Base-by-base conservation (phyloP, 1,139 yeast species). In the Meyerozyma carpophila region DNA sequence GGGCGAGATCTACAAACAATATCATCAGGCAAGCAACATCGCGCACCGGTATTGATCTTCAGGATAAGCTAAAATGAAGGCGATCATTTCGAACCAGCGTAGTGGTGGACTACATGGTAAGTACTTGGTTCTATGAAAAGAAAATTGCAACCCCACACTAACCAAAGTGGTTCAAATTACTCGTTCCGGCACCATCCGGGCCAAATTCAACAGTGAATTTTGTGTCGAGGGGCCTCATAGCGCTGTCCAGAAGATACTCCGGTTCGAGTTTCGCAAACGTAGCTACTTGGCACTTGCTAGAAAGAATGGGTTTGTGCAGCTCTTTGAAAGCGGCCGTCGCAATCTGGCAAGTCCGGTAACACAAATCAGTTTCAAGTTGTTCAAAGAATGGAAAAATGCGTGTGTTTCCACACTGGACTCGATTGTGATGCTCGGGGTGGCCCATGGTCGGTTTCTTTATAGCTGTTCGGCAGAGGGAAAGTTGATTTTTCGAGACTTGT, bases 391-490 rank as follows among this genome's bases (percentile, higher is more conserved):
- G 70, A 62, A 57, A 47, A 63, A 61, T 41, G 52, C 56, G 36
- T 47, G 52, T 29, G 47, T 48, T 44, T 49, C 52, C 34, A 44
- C 48, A 16, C 55, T 47, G 16, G 69, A 63, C 42, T 56, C 61
- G n/a, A 55, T 68, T 18, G 62, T 63, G 5, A 59, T 64, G n/a
- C 47, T 68, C 32, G 61, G 65, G 31, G 36, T 41, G 26, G 40
- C 42, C 32, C 39, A 46, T 49, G 50, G 48, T 50, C 62, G 42
- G 47, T 58, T 61, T 51, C 61, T 76, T 29, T 70, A 68, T 48
- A 67, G 70, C 37, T 75, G 81, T 50, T 72, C 77, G 3, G 57
- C 59, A 10, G 67, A 66, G 8, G 82, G 82, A 7, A 63, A 63
- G 43, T 59, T 75, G 28, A 61, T 69, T 2, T 55, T 75, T 13